A percentile compares a stretch with the other conserved stretches of the same genome.
Evolutionary conservation across 2,329 filamentous ascomycete genomes (phyloP).

Genomic region (Chaetomiaceae sp.): DNA sequence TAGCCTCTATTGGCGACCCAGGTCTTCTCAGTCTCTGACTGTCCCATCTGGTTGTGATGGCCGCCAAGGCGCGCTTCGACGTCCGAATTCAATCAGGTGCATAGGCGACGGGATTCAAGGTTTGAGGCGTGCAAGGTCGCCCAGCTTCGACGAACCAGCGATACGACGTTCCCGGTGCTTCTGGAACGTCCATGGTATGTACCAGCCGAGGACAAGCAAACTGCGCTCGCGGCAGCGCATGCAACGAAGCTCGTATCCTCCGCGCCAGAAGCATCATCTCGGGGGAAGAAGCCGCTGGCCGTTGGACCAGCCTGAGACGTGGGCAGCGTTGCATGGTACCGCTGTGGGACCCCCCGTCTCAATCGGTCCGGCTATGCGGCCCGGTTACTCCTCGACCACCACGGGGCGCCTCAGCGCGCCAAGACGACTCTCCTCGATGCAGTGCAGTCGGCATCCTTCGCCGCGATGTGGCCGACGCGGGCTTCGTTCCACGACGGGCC

Average conservation of each 20-base stretch:
- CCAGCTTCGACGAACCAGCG: constrained; percentile 6
- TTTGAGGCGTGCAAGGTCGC: constrained; percentile 2
- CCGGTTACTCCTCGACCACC: constrained; percentile 19
- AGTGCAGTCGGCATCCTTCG: constrained; percentile 1
- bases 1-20: constrained; percentile 25
- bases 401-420: constrained; percentile 18
- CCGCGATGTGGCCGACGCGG: constrained; percentile 12
- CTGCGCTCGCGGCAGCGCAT: background rate
- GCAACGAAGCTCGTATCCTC: constrained; percentile 9
- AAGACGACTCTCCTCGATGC: constrained; percentile 20
- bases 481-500: background rate
- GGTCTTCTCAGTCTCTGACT: constrained; percentile 7
- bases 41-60: constrained; percentile 13
- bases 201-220: too few species aligned
- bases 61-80: constrained; percentile 21
- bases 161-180: constrained; percentile 13
- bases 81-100: constrained; percentile 22
- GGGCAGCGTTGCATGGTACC: background rate
- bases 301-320: too few species aligned
- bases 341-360: constrained; percentile 11
- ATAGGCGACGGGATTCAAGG: constrained; percentile 21
- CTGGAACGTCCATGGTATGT: constrained; percentile 3
- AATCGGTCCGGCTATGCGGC: constrained; percentile 25
- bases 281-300: too few species aligned
- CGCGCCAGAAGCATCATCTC: constrained; percentile 1